Conservation (phyloP, 306 rosid species). For the Cicer pinnatifidum region DNA sequence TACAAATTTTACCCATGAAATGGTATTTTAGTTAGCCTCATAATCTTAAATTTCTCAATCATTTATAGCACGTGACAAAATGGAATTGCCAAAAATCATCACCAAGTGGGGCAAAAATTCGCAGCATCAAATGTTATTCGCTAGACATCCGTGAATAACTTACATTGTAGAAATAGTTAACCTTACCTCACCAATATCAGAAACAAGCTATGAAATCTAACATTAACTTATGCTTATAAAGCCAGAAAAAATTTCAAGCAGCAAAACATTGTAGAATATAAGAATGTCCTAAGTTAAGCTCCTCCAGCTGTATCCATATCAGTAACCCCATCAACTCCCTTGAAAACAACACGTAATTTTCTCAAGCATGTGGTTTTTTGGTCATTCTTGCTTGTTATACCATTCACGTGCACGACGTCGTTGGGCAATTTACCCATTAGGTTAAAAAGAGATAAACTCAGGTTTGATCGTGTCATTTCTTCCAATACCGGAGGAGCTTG, state of each 20-base stretch:
- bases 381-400: constrained; percentile 64
- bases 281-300: constrained; percentile 53
- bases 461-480: constrained; percentile 94
- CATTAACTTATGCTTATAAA: constrained; percentile 40
- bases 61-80: constrained; percentile 11
- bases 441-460: constrained; percentile 63
- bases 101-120: constrained; percentile 23
- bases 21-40: too few relatives aligned
- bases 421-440: constrained; percentile 73
- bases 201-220: constrained; percentile 36
- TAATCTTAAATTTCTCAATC: too few relatives aligned
- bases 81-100: constrained; percentile 21
- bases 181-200: constrained; percentile 50
- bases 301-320: constrained; percentile 94
- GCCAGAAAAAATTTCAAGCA: constrained; percentile 34
- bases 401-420: constrained; percentile 78
- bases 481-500: constrained; percentile 95
- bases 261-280: constrained; percentile 8
- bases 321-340: constrained; percentile 79
- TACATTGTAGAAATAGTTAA: constrained; percentile 47
- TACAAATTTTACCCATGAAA: too few relatives aligned
- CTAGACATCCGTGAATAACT: constrained; percentile 14
- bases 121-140: constrained; percentile 25
- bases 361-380: constrained; percentile 63
- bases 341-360: constrained; percentile 75